Base-by-base conservation (phyloP, 768 basidiomycete species). In the Rhodotorula graminis region DNA sequence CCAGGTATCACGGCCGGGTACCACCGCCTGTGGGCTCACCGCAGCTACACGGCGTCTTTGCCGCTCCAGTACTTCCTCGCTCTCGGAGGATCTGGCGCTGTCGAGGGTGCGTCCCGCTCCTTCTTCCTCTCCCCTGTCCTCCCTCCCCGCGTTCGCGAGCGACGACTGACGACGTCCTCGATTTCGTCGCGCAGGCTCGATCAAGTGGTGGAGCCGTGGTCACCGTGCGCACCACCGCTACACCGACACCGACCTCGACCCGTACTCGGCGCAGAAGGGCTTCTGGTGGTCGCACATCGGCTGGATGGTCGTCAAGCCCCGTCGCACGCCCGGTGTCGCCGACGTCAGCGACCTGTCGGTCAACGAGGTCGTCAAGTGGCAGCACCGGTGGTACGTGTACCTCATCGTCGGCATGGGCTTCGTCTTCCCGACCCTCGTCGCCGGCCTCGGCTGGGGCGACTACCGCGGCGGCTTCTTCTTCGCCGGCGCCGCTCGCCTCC, bases 131-230 rank as follows among this genome's bases (percentile, higher is more conserved):
- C 42, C 42, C 42, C 15, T 44, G 9, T 8, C 9, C 42, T 44
- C 42, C 42, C 42, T 44, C 42, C 15, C 42, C 8, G 42, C 42
- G n/a, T n/a, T n/a, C n/a, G n/a, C n/a, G 37, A 37, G 37, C 37
- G 9, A 37, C 37, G 37, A 37, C 37, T 37, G 37, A 37, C 37
- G 37, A 37, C 37, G 5, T 37, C 9, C 37, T 37, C 37, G n/a
- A n/a, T n/a, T n/a, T 37, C 37, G 37, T 9, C 9, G 37, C 37
- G 37, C 21, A 46, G 44, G 53, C n/a, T 96, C 94, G 31, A 95
- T 99, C 83, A 63, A 92, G 81, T 98, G 96, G 96, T 98, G 96
- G 96, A 89, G 89, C 31, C 87, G 96, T 64, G 94, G 94, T 61
- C 96, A 99, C 84, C 91, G 95, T 71, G 95, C 95, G 78, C 79